Evolutionary conservation across 2,329 filamentous ascomycete genomes (phyloP), one percentile per base, ranked within the genome.

Genomic region (Aspergillus texensis): DNA sequence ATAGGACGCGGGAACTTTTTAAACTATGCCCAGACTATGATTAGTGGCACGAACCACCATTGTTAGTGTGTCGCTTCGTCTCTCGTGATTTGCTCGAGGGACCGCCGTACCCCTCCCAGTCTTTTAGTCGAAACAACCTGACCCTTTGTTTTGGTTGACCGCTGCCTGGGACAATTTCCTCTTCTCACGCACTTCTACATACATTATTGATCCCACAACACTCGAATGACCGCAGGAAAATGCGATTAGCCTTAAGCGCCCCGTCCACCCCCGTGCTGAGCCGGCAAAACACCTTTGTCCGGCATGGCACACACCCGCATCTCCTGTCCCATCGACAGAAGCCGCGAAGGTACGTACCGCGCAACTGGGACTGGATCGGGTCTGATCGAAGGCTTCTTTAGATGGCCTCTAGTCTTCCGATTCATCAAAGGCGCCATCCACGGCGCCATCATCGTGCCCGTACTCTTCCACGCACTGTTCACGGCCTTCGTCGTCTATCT

Each of bases 371-470:
- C 5, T 1, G 6, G 26, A 50, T 19, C 24, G 24, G 32, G n/a
- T 24, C 43, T 36, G 19, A 34, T 34, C 9, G 19, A 30, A 52
- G 30, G 10, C 10, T 21, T 19, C 12, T 21, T 6, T 59, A 85
- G 88, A 76, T 85, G 87, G 80, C 88, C 88, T 19, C 80, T 90
- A 6, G 87, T 89, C 19, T 80, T 89, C 50, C 84, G 88, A 65
- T 88, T 89, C 75, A 82, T 85, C 72, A 89, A 89, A 72, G 88
- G 88, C 57, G 85, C 87, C 3, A 85, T 90, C 60, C 88, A 90
- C 73, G 77, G 76, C 62, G 82, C 84, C 41, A 87, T 89, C 63
- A 71, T 87, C 32, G 58, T 88, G 4, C 84, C 87, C 3, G 84
- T 89, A 10, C 60, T 84, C 19, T 74, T 87, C 4, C 87, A 89